Conservation (phyloP, 2,329 filamentous ascomycete species). For the Lecanicillium sp. region DNA sequence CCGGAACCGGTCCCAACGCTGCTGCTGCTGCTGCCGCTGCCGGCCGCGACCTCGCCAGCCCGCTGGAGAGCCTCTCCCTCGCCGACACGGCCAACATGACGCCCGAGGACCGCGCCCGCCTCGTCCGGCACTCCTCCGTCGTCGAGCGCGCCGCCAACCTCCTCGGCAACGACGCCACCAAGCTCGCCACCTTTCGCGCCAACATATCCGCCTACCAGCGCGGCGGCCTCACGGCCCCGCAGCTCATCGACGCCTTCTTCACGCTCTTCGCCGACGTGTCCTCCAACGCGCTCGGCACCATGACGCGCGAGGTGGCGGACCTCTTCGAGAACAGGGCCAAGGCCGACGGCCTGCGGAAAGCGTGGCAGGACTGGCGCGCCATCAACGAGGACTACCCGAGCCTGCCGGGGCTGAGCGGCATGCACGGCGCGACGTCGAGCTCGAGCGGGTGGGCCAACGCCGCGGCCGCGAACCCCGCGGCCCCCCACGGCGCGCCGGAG, state of each 20-base stretch:
- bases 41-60: slow-evolving; percentile 22
- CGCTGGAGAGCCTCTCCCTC: slow-evolving; percentile 48
- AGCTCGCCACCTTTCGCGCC: slow-evolving; percentile 70
- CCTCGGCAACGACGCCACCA: slow-evolving; percentile 67
- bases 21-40: background rate
- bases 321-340: slow-evolving; percentile 82
- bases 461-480: slow-evolving; percentile 49
- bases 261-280: slow-evolving; percentile 73
- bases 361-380: slow-evolving; percentile 92
- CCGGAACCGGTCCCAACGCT: slow-evolving; percentile 18
- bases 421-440: slow-evolving; percentile 54
- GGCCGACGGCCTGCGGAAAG: slow-evolving; percentile 65
- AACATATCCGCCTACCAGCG: slow-evolving; percentile 74
- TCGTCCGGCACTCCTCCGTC: slow-evolving; percentile 75
- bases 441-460: slow-evolving; percentile 56
- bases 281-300: slow-evolving; percentile 74
- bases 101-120: slow-evolving; percentile 74
- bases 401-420: slow-evolving; percentile 67
- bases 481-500: slow-evolving; percentile 33
- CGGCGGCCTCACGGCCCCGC: slow-evolving; percentile 61
- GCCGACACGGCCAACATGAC: slow-evolving; percentile 49
- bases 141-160: slow-evolving; percentile 79
- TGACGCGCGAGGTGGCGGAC: slow-evolving; percentile 86
- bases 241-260: slow-evolving; percentile 84
- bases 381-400: slow-evolving; percentile 95